These are phyloP conservation scores for Thymus mandschuricus DNA, from an alignment of 257 asterid species.

Conservation along the genomic window DNA sequence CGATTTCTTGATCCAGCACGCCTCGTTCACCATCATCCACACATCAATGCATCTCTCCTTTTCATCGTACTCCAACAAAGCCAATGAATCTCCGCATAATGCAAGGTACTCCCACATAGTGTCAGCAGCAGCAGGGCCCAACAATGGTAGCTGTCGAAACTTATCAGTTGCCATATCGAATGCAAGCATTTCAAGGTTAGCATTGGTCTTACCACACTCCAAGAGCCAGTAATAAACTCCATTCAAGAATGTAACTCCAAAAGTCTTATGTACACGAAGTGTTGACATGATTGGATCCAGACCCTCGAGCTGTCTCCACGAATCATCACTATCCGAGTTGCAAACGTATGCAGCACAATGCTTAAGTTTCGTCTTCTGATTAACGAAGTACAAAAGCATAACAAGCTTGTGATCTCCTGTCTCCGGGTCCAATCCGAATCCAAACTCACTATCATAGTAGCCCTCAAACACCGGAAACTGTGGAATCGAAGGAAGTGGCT, in stretches of 20 bases:
- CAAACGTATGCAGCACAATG: conserved; percentile 30
- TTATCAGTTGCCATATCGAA: conserved; percentile 44
- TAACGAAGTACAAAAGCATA: conserved; percentile 40
- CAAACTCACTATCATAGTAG: neutral
- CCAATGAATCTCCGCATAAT: conserved; percentile 41
- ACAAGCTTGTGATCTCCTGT: conserved; percentile 45
- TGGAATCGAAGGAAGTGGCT: conserved; percentile 38
- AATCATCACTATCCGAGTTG: conserved; percentile 42
- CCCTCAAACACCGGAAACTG: neutral
- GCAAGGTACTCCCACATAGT: conserved; percentile 38
- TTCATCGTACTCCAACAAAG: conserved; percentile 40
- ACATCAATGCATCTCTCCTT: conserved; percentile 35
- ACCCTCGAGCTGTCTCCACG: conserved; percentile 49
- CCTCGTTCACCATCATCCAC: conserved; percentile 47
- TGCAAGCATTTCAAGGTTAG: conserved; percentile 36
- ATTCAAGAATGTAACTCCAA: conserved; percentile 45
- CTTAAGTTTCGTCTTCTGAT: neutral
- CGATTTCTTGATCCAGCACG: conserved; percentile 40
- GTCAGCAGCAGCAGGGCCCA: conserved; percentile 30
- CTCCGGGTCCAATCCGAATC: conserved; percentile 40
- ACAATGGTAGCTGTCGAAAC: conserved; percentile 39
- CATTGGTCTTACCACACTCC: conserved; percentile 17
- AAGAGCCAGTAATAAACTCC: conserved; percentile 54
- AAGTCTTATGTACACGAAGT: conserved; percentile 27
- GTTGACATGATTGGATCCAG: conserved; percentile 33